Evolutionary conservation across 1,284 basidiomycete species (phyloP), one percentile per base, ranked within the genome.

Genomic region (Microbotryomycetes sp.): DNA sequence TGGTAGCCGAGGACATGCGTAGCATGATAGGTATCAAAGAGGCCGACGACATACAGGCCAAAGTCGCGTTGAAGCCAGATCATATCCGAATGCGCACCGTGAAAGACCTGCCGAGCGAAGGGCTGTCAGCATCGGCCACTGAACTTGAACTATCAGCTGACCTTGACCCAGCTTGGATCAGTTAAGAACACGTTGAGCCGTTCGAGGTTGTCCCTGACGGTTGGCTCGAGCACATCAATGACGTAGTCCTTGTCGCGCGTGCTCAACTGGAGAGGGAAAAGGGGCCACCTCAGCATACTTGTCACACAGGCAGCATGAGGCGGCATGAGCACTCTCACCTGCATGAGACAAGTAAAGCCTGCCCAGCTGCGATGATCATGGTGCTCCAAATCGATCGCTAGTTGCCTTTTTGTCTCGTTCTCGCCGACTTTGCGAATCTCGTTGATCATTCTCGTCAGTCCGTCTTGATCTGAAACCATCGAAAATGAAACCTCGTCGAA

Each of bases 1-100:
- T 88, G 86, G 71, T 92, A 89, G 23, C 86, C 89, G 56, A 96
- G 79, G 0, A 89, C 79, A 71, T 88, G 89, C 0, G 91, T 90
- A 1, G 94, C 94, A 71, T 97, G 92, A 74, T 85, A 97, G 0
- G 96, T 98, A 74, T 98, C 94, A 73, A 97, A 98, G 9, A 98
- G 77, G 64, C 91, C 90, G 63, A 98, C 92, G 52, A 97, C 80
- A 75, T 92, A 97, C 3, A 97, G 74, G 56, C 89, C 90, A 73
- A 97, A 91, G 74, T 98, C 88, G 74, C 91, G 88, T 75, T 98
- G 93, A 16, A 98, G 81, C 94, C 94, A 98, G 6, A 92, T 78
- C 24, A 98, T 85, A 74, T 98, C 94, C 65, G 87, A 90, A 53
- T 93, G 89, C 2, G 94, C 91, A 18, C 96, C 94, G 74, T 98